Conservation (phyloP, 129 eudicot genomes). For the Pittosporum tobira region DNA sequence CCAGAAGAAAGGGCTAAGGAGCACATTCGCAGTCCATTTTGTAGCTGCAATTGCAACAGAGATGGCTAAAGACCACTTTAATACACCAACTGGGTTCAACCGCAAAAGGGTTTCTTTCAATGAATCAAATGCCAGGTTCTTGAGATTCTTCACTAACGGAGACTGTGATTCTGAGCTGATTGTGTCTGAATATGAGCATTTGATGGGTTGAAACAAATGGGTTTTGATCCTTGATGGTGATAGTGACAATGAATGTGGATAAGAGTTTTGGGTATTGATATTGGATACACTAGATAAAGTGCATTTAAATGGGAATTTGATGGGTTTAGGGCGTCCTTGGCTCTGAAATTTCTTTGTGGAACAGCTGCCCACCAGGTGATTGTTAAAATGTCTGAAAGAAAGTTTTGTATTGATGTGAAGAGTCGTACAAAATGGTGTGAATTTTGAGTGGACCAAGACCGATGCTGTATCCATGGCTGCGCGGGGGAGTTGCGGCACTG, state of each 20-base stretch:
- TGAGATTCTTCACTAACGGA: constrained; percentile 11
- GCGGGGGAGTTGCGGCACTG: too few relatives aligned
- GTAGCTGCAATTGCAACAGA: constrained; percentile 35
- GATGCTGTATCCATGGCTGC: too few relatives aligned
- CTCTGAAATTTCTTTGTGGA: background rate
- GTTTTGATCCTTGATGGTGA: constrained; percentile 6
- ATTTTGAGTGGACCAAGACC: too few relatives aligned
- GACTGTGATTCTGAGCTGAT: constrained; percentile 19
- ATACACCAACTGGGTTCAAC: constrained; percentile 44
- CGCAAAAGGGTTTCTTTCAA: constrained; percentile 31
- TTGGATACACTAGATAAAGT: constrained; percentile 10
- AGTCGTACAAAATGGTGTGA: too few relatives aligned
- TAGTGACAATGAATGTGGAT: background rate
- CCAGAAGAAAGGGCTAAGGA: constrained; percentile 74
- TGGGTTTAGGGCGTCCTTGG: constrained; percentile 5
- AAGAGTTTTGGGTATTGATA: background rate
- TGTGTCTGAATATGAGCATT: constrained; percentile 32
- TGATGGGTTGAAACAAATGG: constrained; percentile 24
- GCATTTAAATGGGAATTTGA: constrained; percentile 4
- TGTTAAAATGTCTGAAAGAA: constrained; percentile 48
- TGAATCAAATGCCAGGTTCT: constrained; percentile 26
- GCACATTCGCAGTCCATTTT: constrained; percentile 41
- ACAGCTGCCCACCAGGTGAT: constrained; percentile 36
- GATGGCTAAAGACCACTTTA: constrained; percentile 40
- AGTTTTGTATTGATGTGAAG: constrained; percentile 1